phyloP scores from a whole-genome alignment of 371 early-diverging fungal genomes.

The Dichotomocladium elegans region DNA sequence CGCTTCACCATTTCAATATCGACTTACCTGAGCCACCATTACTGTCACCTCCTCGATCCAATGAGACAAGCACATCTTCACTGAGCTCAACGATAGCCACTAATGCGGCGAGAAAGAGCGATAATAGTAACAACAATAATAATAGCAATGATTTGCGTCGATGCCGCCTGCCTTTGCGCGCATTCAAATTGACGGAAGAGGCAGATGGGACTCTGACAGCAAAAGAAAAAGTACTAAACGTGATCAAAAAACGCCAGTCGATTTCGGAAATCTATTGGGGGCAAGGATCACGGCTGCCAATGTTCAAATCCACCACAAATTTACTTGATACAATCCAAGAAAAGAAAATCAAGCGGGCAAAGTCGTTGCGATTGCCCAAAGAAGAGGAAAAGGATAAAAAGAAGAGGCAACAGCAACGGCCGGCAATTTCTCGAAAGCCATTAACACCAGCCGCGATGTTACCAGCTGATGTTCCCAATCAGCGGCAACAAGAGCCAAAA shows the following conservation, averaged over 20 bases:
- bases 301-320: conserved; percentile 21
- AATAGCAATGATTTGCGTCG: conserved; percentile 6
- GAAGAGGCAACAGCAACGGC: too few species aligned
- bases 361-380: conserved; percentile 6
- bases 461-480: too few species aligned
- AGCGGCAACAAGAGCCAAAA: too few species aligned
- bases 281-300: conserved; percentile 42
- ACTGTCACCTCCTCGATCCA: too few species aligned
- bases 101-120: not conserved
- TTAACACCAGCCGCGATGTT: too few species aligned
- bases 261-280: conserved; percentile 30
- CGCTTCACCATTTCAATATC: conserved; percentile 19
- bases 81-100: not conserved
- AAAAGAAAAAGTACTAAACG: conserved; percentile 28
- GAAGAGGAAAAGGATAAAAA: too few species aligned
- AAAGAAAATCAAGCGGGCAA: conserved; percentile 1
- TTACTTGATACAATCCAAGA: not conserved
- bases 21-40: too few species aligned
- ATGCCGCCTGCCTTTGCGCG: conserved; percentile 36
- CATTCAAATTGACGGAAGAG: conserved; percentile 27
- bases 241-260: conserved; percentile 33
- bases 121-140: not conserved
- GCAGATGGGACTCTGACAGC: conserved; percentile 22
- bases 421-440: too few species aligned
- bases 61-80: not conserved